These are phyloP conservation scores for Ophiognomonia clavigignenti-juglandacearum DNA, from an alignment of 2,329 filamentous ascomycete genomes.

Conservation along the genomic window DNA sequence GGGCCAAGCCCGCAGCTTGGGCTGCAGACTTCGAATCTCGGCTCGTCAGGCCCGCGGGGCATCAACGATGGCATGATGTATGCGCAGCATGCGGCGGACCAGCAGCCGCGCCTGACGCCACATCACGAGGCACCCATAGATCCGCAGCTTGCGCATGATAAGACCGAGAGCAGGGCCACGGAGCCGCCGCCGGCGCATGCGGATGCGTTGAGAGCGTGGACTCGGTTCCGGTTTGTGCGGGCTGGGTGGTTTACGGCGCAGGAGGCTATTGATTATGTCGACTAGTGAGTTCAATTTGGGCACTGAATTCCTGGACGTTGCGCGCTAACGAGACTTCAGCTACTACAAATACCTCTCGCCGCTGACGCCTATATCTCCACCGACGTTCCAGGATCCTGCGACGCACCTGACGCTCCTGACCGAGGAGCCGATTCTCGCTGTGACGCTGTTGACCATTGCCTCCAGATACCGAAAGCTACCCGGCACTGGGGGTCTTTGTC, in stretches of 20 bases:
- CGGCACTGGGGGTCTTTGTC: conserved; percentile 74
- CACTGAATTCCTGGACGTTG: too few species aligned
- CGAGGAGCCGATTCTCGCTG: conserved; percentile 87
- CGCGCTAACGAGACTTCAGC: too few species aligned
- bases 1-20: conserved; percentile 6
- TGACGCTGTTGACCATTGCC: conserved; percentile 86
- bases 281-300: too few species aligned
- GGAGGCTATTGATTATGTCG: conserved; percentile 89
- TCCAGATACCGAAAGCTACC: conserved; percentile 79
- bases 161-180: conserved; percentile 34
- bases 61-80: conserved; percentile 10
- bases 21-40: conserved; percentile 2
- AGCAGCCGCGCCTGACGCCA: conserved; percentile 17
- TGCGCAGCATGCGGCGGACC: conserved; percentile 17
- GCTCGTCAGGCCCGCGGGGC: neutral
- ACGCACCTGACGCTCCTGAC: conserved; percentile 76
- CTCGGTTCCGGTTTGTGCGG: conserved; percentile 86
- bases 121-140: conserved; percentile 34
- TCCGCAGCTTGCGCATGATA: conserved; percentile 32
- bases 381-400: conserved; percentile 79
- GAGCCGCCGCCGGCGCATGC: conserved; percentile 48
- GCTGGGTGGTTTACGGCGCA: conserved; percentile 94
- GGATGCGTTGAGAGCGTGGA: conserved; percentile 82
- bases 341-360: conserved; percentile 91
- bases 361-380: conserved; percentile 87